Evolutionary conservation across 2,329 filamentous ascomycete genomes (phyloP).

Genomic region (Purpureocillium takamizusanense): DNA sequence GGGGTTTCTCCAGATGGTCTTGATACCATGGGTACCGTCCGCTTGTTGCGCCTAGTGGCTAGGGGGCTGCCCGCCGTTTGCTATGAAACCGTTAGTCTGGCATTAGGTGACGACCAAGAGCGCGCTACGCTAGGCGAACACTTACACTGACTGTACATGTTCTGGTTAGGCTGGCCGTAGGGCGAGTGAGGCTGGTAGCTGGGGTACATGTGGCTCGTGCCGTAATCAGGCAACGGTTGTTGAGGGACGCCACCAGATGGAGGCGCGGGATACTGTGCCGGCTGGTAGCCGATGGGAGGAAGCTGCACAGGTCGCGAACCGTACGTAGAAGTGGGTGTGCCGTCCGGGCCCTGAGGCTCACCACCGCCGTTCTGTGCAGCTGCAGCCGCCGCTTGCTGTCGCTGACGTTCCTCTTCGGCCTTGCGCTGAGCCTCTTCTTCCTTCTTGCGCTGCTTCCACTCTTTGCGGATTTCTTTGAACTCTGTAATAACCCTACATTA

Average conservation of each 20-base stretch:
- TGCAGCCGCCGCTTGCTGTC: constrained; percentile 38
- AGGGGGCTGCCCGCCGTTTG: constrained; percentile 7
- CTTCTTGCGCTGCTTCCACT: constrained; percentile 99
- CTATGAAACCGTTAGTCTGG: neutral
- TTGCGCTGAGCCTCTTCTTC: constrained; percentile 89
- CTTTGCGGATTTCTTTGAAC: constrained; percentile 98
- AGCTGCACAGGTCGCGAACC: constrained; percentile 53
- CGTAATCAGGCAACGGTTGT: constrained; percentile 47
- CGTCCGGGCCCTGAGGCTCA: constrained; percentile 34
- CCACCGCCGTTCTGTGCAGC: constrained; percentile 41
- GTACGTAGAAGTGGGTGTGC: constrained; percentile 42
- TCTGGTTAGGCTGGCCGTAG: constrained; percentile 46
- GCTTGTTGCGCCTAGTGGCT: constrained; percentile 1
- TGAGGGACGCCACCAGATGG: constrained; percentile 41
- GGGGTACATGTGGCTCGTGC: constrained; percentile 43
- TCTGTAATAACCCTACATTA: constrained; percentile 53
- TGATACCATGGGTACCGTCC: too few relatives aligned
- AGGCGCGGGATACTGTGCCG: constrained; percentile 57
- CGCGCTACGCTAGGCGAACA: constrained; percentile 3
- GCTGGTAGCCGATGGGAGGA: constrained; percentile 67
- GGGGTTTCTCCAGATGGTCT: too few relatives aligned
- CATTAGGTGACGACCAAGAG: too few relatives aligned
- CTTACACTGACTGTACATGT: constrained; percentile 53
- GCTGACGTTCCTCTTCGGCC: constrained; percentile 78
- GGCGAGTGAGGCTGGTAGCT: constrained; percentile 50